phyloP scores from a whole-genome alignment of 257 asterid species.

The Echium plantagineum region DNA sequence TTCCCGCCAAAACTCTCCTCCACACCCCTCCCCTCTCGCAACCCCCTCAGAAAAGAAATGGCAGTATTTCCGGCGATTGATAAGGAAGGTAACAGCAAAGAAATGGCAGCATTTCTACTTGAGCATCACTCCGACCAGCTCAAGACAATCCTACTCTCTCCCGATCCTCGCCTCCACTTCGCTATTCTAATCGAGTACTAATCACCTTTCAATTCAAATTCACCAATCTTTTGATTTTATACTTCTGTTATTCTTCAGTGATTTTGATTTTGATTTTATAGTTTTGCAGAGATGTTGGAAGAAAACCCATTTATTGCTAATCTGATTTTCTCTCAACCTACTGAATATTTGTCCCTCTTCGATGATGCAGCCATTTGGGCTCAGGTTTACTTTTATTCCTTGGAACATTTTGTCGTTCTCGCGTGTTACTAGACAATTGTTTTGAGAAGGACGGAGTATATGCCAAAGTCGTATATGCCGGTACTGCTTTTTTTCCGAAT shows the following conservation, averaged over 20 bases:
- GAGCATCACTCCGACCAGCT: constrained; percentile 50
- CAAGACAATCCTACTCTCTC: constrained; percentile 36
- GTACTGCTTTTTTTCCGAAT: neutral
- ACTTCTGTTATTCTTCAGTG: too few relatives aligned
- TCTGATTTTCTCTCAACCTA: constrained; percentile 66
- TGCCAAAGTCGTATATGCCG: too few relatives aligned
- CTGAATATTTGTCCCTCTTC: constrained; percentile 42
- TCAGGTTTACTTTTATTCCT: constrained; percentile 33
- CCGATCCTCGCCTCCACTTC: constrained; percentile 84
- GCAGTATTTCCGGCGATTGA: too few relatives aligned
- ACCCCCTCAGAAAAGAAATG: too few relatives aligned
- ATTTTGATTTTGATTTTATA: constrained; percentile 20
- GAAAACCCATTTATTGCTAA: constrained; percentile 61
- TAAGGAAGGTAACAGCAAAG: constrained; percentile 28
- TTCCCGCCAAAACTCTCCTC: too few relatives aligned
- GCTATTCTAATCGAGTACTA: constrained; percentile 61
- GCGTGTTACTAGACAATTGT: too few relatives aligned
- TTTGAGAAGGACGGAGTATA: too few relatives aligned
- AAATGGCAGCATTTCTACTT: constrained; percentile 61
- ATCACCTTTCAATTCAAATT: too few relatives aligned
- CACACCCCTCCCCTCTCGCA: too few relatives aligned
- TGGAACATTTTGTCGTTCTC: too few relatives aligned
- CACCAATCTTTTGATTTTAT: too few relatives aligned
- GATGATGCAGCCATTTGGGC: constrained; percentile 86
- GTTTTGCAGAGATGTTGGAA: constrained; percentile 81